Percentiles rank a stretch among this genome's conserved stretches.
These are phyloP conservation scores for Paramecium sonneborni DNA, from an alignment of 73 alveolate genomes.

Conservation along the genomic window DNA sequence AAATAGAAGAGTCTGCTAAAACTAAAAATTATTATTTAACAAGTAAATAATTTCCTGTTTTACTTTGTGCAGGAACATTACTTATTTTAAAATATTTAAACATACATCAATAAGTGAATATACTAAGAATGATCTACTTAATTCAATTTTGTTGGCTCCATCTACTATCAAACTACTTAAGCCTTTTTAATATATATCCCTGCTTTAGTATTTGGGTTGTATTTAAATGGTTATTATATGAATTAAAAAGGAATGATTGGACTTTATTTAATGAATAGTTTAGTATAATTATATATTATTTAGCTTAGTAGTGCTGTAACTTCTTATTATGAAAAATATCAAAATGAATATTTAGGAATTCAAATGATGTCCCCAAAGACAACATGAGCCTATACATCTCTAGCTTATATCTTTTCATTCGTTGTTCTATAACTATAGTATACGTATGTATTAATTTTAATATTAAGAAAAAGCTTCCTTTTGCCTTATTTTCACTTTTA, in stretches of 20 bases:
- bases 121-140: conserved; percentile 35
- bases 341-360: conserved; percentile 27
- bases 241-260: conserved; percentile 42
- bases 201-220: conserved; percentile 10
- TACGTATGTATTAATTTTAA: not conserved
- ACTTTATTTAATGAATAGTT: conserved; percentile 29
- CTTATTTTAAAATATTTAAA: conserved; percentile 44
- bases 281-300: not conserved
- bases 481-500: conserved; percentile 36
- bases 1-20: not conserved
- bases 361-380: conserved; percentile 61
- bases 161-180: not conserved
- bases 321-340: conserved; percentile 51
- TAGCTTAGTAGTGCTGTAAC: conserved; percentile 51
- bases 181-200: not conserved
- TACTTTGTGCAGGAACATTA: conserved; percentile 27
- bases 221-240: conserved; percentile 52
- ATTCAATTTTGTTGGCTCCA: conserved; percentile 28
- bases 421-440: not conserved
- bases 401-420: conserved; percentile 53
- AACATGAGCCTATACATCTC: conserved; percentile 56
- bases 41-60: conserved; percentile 3
- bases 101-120: conserved; percentile 61
- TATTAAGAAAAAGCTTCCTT: conserved; percentile 40
- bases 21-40: not conserved